Evolutionary conservation across 2,329 filamentous ascomycete species (phyloP).

Genomic region (Dactylonectria estremocensis): DNA sequence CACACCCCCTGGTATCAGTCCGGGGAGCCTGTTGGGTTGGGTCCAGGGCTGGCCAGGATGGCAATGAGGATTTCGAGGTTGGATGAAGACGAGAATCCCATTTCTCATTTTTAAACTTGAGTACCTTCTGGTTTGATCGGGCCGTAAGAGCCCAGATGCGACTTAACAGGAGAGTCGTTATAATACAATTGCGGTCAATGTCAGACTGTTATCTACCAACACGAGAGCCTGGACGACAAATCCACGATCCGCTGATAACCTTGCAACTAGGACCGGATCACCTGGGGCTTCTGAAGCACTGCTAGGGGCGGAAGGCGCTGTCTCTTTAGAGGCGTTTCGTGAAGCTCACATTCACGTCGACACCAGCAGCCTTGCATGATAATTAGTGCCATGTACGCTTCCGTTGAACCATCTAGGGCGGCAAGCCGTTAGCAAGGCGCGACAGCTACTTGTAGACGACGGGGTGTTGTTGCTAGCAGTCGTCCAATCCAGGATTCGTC

Average conservation of each 20-base stretch:
- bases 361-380: constrained; percentile 7
- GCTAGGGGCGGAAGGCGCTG: neutral
- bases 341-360: constrained; percentile 8
- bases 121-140: constrained; percentile 8
- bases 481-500: constrained; percentile 19
- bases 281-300: constrained; percentile 3
- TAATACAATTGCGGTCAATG: neutral
- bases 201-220: neutral
- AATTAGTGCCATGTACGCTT: constrained; percentile 11
- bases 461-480: constrained; percentile 9
- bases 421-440: constrained; percentile 21
- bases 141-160: constrained; percentile 1
- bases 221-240: neutral
- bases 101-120: constrained; percentile 17
- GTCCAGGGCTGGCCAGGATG: constrained; percentile 6
- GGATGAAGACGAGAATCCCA: constrained; percentile 10
- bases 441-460: constrained; percentile 7
- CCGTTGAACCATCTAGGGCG: constrained; percentile 13
- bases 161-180: neutral
- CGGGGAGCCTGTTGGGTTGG: constrained; percentile 13
- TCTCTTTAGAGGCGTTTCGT: constrained; percentile 13
- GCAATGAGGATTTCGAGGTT: constrained; percentile 10
- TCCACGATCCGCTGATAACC: neutral
- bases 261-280: neutral
- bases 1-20: constrained; percentile 6